Percentiles rank a stretch among this genome's conserved stretches.
phyloP scores from a whole-genome alignment of 2,329 filamentous ascomycete genomes.

The Diplodia mutila region DNA sequence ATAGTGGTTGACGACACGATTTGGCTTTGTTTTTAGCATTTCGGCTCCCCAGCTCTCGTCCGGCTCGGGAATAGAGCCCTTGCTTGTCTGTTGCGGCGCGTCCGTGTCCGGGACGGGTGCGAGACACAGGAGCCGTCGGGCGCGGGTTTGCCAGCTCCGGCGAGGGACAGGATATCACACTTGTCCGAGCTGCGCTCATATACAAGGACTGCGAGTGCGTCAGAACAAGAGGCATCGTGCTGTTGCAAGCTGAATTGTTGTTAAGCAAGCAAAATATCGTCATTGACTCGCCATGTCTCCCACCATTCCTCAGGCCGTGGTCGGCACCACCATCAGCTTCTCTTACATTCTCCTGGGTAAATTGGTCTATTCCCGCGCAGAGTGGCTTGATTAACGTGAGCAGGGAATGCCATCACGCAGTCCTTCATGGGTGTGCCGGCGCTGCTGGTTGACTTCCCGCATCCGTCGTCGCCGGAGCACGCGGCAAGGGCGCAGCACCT shows the following conservation, averaged over 20 bases:
- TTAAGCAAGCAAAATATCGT: not conserved
- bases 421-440: slow-evolving; percentile 57
- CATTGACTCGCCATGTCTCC: slow-evolving; percentile 35
- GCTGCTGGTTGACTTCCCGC: slow-evolving; percentile 52
- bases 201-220: not conserved
- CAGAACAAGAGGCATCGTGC: not conserved
- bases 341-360: slow-evolving; percentile 56
- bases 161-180: not conserved
- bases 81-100: not conserved
- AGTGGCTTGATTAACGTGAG: not conserved
- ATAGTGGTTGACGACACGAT: slow-evolving; percentile 8
- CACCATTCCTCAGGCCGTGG: slow-evolving; percentile 44
- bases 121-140: not conserved
- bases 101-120: not conserved
- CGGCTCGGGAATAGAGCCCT: not conserved
- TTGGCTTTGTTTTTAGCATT: not conserved
- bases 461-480: slow-evolving; percentile 47
- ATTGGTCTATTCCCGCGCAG: not conserved
- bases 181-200: slow-evolving; percentile 3
- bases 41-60: slow-evolving; percentile 6
- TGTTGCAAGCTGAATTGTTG: not conserved
- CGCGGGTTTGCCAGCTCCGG: not conserved
- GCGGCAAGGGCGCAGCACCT: slow-evolving; percentile 50
- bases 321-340: slow-evolving; percentile 52
- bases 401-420: slow-evolving; percentile 58